phyloP scores from a whole-genome alignment of 2,329 filamentous ascomycete genomes.

The Ceratocystis cubensis region DNA sequence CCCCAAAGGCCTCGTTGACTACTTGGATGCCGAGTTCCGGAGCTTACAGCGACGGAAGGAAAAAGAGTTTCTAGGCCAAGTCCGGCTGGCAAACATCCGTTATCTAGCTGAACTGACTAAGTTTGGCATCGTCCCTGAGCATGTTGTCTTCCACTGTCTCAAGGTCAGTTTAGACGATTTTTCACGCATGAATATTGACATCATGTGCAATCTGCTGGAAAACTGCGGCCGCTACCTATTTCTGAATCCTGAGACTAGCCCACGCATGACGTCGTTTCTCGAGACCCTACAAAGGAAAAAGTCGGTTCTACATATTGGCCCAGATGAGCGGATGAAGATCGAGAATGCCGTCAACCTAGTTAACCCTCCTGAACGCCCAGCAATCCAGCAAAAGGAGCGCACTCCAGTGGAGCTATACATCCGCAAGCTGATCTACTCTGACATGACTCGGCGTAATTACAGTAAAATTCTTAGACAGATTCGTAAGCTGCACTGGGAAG shows the following conservation, averaged over 20 bases:
- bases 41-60: conserved; percentile 93
- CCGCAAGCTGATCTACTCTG: conserved; percentile 81
- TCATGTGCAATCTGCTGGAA: conserved; percentile 88
- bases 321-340: conserved; percentile 94
- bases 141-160: conserved; percentile 96
- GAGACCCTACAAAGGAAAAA: conserved; percentile 96
- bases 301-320: conserved; percentile 82
- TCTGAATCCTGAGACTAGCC: conserved; percentile 81
- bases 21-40: conserved; percentile 91
- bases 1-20: conserved; percentile 78
- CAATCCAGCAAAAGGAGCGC: conserved; percentile 92
- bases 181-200: conserved; percentile 97
- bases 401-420: conserved; percentile 89
- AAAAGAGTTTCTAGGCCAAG: conserved; percentile 92
- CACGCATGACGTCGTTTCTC: conserved; percentile 84
- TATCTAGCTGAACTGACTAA: conserved; percentile 96
- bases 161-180: conserved; percentile 97
- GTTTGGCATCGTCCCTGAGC: conserved; percentile 93
- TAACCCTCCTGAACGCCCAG: conserved; percentile 82
- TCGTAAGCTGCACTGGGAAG: conserved; percentile 94
- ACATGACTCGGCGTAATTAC: conserved; percentile 87
- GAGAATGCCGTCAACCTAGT: conserved; percentile 98
- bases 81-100: conserved; percentile 87
- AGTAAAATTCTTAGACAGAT: conserved; percentile 91
- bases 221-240: conserved; percentile 92